Conservation (phyloP, 495 filamentous ascomycete genomes). For the Penicillium crystallinum region DNA sequence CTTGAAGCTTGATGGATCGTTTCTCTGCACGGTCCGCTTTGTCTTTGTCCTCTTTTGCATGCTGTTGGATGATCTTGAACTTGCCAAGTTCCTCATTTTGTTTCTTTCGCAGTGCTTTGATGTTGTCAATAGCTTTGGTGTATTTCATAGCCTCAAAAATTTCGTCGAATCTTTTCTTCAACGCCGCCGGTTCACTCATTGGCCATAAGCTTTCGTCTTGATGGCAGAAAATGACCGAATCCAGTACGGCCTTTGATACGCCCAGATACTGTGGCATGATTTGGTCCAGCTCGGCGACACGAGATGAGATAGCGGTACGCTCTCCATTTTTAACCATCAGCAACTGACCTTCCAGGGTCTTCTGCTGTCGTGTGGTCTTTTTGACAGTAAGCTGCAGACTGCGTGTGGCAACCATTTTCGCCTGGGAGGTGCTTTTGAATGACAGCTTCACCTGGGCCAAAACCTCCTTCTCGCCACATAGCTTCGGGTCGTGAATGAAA, state of each 20-base stretch:
- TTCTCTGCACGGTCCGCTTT: conserved; percentile 69
- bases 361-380: conserved; percentile 64
- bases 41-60: conserved; percentile 81
- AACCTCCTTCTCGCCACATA: conserved; percentile 86
- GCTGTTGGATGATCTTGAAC: conserved; percentile 64
- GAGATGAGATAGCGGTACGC: conserved; percentile 66
- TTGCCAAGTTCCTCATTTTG: conserved; percentile 69
- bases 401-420: conserved; percentile 73
- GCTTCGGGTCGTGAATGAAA: conserved; percentile 94
- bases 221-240: conserved; percentile 96
- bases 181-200: conserved; percentile 76
- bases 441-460: conserved; percentile 85
- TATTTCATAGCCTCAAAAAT: conserved; percentile 97
- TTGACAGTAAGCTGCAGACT: conserved; percentile 82
- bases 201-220: conserved; percentile 98
- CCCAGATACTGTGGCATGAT: conserved; percentile 84
- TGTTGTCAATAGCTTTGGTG: conserved; percentile 93
- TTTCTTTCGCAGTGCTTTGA: conserved; percentile 77
- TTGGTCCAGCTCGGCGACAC: conserved; percentile 71
- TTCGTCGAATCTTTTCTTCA: conserved; percentile 94
- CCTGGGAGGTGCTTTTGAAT: conserved; percentile 70
- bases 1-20: conserved; percentile 55
- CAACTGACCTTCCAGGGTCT: conserved; percentile 76
- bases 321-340: conserved; percentile 77
- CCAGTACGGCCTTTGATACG: conserved; percentile 83